Evolutionary conservation across 2,329 filamentous ascomycete species (phyloP), one percentile per base, ranked within the genome.

Genomic region (Thielaviopsis musarum): DNA sequence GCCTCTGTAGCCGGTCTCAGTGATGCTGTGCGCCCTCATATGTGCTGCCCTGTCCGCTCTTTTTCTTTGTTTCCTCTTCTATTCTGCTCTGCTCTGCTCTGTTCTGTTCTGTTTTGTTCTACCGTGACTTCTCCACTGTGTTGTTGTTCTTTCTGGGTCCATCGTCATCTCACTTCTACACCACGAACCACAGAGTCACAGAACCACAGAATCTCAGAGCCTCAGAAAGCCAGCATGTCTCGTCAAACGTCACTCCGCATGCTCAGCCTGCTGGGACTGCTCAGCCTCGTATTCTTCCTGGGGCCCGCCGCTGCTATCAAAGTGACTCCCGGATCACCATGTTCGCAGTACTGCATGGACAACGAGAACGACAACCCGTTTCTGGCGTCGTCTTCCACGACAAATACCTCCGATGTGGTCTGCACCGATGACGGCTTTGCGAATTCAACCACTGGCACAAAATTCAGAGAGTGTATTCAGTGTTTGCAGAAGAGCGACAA

Each of bases 321-420:
- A 57, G 73, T 80, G 1, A 74, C 76, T 1, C 75, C 78, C 0
- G 74, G 74, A 10, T 81, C 79, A 0, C 65, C 70, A 10, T 82
- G 79, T 64, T 72, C 77, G 0, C 66, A 72, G 0, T 61, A 74
- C 1, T 82, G 79, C 59, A 65, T 77, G 4, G 72, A 76, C 61
- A 67, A 69, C 2, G 60, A 65, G 0, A 66, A 69, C 13, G 66
- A 65, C 10, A 68, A 75, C 60, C 58, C 65, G 0, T 64, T 68
- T 34, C 67, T 72, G 21, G 63, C 74, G 0, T 63, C 64, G 1
- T 64, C 67, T 4, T 74, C 76, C 0, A 70, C 65, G 3, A 81
- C 75, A 0, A 73, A 68, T 19, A 62, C 72, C 1, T 68, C 69
- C 0, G 78, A 82, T 17, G 72, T 82, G 4, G 69, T 70, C 0